These are phyloP conservation scores for Trichoderma endophyticum DNA, from an alignment of 2,329 filamentous ascomycete species.

Conservation along the genomic window DNA sequence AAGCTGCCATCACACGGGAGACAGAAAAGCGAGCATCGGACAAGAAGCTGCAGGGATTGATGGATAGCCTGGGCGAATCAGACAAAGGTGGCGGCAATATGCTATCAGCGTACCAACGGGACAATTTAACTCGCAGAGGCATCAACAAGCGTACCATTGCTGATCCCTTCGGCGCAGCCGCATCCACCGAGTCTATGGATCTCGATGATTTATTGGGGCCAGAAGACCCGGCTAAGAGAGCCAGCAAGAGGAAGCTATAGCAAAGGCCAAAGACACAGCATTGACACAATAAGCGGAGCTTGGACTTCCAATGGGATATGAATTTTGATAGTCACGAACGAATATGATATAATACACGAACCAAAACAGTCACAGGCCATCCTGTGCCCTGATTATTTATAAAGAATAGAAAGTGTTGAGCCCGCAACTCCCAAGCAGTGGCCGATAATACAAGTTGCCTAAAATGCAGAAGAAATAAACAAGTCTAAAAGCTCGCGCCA, in stretches of 20 bases:
- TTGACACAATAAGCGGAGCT: slow-evolving; percentile 17
- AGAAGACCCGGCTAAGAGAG: slow-evolving; percentile 49
- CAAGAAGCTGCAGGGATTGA: slow-evolving; percentile 45
- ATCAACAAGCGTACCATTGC: slow-evolving; percentile 39
- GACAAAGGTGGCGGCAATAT: slow-evolving; percentile 34
- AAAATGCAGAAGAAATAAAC: slow-evolving; percentile 24
- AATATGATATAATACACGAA: slow-evolving; percentile 26
- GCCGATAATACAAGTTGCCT: slow-evolving; percentile 25
- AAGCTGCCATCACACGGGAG: slow-evolving; percentile 52
- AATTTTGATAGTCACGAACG: slow-evolving; percentile 27
- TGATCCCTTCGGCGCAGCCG: slow-evolving; percentile 39
- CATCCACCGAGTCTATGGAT: slow-evolving; percentile 51
- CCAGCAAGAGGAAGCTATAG: slow-evolving; percentile 54
- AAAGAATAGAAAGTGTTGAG: slow-evolving; percentile 20
- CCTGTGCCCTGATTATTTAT: slow-evolving; percentile 20
- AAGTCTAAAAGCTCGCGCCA: slow-evolving; percentile 26
- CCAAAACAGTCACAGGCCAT: slow-evolving; percentile 21
- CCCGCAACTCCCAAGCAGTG: slow-evolving; percentile 25
- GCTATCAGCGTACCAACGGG: slow-evolving; percentile 23
- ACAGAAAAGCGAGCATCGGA: slow-evolving; percentile 48
- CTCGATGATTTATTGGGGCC: slow-evolving; percentile 50
- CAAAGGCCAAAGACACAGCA: not conserved
- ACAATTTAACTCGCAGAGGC: slow-evolving; percentile 27
- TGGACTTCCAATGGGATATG: not conserved
- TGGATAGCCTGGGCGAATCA: slow-evolving; percentile 45